A percentile compares a stretch with the other conserved stretches of the same genome.
These are phyloP conservation scores for Curvularia sp. DNA, from an alignment of 2,329 filamentous ascomycete genomes.

Conservation along the genomic window DNA sequence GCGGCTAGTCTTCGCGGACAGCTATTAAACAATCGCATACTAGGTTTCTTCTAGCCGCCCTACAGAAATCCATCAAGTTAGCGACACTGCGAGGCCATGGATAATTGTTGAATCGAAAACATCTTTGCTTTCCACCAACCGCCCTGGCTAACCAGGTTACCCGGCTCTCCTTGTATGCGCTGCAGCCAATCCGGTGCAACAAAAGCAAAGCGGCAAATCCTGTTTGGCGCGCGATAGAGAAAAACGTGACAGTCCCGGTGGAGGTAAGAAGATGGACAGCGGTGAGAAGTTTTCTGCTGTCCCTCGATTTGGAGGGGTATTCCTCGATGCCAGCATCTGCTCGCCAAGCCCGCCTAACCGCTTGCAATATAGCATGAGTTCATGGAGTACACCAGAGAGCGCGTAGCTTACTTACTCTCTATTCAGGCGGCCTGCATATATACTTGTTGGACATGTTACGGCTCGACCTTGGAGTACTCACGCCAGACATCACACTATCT, in stretches of 20 bases:
- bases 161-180: conserved; percentile 10
- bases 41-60: conserved; percentile 5
- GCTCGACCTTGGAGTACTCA: too few relatives aligned
- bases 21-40: conserved; percentile 1
- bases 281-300: conserved; percentile 21
- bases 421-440: not conserved
- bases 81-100: conserved; percentile 25
- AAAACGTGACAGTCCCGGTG: conserved; percentile 10
- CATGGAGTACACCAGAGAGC: not conserved
- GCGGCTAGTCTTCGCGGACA: too few relatives aligned
- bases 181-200: not conserved
- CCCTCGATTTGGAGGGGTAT: conserved; percentile 15
- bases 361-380: not conserved
- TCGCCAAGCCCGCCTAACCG: conserved; percentile 12
- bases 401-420: not conserved
- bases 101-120: conserved; percentile 16
- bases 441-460: not conserved
- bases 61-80: conserved; percentile 26
- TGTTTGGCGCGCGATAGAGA: conserved; percentile 3
- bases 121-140: conserved; percentile 16
- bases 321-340: conserved; percentile 9
- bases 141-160: conserved; percentile 13
- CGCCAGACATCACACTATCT: not conserved
- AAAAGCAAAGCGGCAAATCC: not conserved
- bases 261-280: conserved; percentile 10